Evolutionary conservation across 116 monocot genomes (phyloP), one percentile per base, ranked within the genome.

Genomic region (Zostera marina): DNA sequence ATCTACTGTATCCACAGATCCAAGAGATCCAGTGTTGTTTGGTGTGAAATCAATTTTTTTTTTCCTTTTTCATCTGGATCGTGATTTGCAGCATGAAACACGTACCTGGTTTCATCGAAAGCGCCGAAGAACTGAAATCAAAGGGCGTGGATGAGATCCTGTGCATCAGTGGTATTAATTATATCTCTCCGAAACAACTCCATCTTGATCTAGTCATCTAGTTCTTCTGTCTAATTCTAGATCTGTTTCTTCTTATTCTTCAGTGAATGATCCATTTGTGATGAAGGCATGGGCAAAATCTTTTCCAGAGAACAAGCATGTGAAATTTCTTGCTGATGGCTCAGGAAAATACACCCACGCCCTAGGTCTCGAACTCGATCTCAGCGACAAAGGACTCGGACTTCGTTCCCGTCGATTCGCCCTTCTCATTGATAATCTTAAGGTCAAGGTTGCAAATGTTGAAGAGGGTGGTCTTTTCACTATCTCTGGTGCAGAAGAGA

Each of bases 251-350:
- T 49, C 49, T 49, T 20, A 8, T 49, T 20, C 32, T 32, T 32
- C 73, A 92, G 87, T 92, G 14, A 92, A 92, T 40, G 92, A 92
- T 47, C 83, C 73, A 44, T 92, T 92, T 46, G 92, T 92, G 67
- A 79, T 87, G 87, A 87, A 83, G 76, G 87, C 83, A 4, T 87
- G 92, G 87, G 83, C 87, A 45, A 92, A 92, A 70, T 76, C 83
- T 4, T 87, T 78, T 55, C 65, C 92, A 12, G 83, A 92, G 32
- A 92, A 83, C 78, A 87, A 92, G 53, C 51, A 67, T 22, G 78
- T 87, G 62, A 87, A 83, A 45, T 92, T 92, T 66, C 78, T 92
- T 6, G 92, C 92, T 41, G 92, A 92, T 66, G 92, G 92, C 1
- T 72, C 78, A 0, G 92, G 72, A 16, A 64, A 47, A 17, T 92